These are phyloP conservation scores for Boeremia lycopersici DNA, from an alignment of 2,329 filamentous ascomycete genomes.

Conservation along the genomic window DNA sequence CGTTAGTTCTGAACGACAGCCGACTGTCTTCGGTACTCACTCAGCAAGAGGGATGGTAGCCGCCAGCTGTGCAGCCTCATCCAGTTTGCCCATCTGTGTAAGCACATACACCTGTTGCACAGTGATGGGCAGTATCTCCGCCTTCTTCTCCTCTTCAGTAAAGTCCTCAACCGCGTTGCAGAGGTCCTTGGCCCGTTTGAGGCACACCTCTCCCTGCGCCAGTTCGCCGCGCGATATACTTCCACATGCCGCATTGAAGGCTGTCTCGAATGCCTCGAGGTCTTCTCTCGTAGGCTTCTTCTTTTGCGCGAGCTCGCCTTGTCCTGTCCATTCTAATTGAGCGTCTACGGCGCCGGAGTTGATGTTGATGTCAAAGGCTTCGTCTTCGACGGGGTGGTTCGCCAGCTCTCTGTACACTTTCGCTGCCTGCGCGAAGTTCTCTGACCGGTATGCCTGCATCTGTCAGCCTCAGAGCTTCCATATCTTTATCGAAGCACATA, in stretches of 20 bases:
- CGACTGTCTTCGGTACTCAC: conserved; percentile 52
- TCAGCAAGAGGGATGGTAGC: conserved; percentile 65
- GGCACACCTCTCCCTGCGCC: conserved; percentile 66
- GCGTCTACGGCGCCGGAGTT: conserved; percentile 75
- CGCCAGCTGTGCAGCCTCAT: conserved; percentile 69
- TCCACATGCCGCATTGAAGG: conserved; percentile 79
- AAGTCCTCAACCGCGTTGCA: conserved; percentile 77
- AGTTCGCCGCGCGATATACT: conserved; percentile 73
- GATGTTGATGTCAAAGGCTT: conserved; percentile 77
- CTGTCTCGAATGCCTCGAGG: conserved; percentile 77
- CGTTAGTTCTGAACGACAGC: conserved; percentile 15
- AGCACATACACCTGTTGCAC: conserved; percentile 78
- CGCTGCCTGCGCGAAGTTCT: conserved; percentile 72
- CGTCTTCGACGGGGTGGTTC: conserved; percentile 58
- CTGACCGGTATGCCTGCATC: conserved; percentile 69
- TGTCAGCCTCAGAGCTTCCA: conserved; percentile 18
- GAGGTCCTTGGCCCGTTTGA: conserved; percentile 72
- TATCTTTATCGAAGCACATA: conserved; percentile 42
- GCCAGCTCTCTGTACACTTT: conserved; percentile 67
- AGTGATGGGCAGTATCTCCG: conserved; percentile 75
- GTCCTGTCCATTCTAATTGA: conserved; percentile 73
- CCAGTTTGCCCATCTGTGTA: conserved; percentile 66
- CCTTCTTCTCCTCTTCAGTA: conserved; percentile 73
- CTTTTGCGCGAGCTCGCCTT: conserved; percentile 57
- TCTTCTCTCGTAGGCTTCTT: conserved; percentile 66